Base-by-base conservation (phyloP, 1,284 basidiomycete genomes). In the Stereum hirsutum region DNA sequence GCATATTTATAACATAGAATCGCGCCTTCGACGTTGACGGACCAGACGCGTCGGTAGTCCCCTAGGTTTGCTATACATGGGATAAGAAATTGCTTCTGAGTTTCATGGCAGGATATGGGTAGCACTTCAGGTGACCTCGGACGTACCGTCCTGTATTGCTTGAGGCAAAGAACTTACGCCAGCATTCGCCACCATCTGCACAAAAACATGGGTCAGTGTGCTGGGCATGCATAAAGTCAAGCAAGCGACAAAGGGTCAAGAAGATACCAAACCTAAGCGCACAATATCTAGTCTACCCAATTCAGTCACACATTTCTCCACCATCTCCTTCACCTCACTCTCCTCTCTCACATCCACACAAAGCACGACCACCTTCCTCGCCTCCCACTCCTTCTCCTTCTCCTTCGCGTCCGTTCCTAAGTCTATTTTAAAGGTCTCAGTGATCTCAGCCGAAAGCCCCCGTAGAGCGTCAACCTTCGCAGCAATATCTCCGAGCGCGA, bases 261-360 rank as follows among this genome's bases (percentile, higher is more conserved):
- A 6, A 32, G 32, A 8, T 10, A 8, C n/a, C 15, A 15, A 11
- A 17, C 10, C 10, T 24, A 6, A 17, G 14, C 61, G 43, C 44
- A 68, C 65, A 38, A 68, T 59, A 42, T 67, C 59, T 10, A 69
- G 49, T 11, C 56, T 50, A 1, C 66, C 68, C 23, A 66, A 50
- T 7, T 52, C 39, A 34, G 52, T 34, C 1, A 65, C 62, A 2
- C 52, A 46, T 6, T 45, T 48, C n/a, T 57, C 47, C 3, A 69
- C 51, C 54, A 68, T 57, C 2, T 39, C 51, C 44, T 60, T 55
- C 3, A 70, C 67, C 19, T 65, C 54, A 7, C 56, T 49, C 23
- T 45, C 44, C 7, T 7, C n/a, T 10, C 39, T 14, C 7, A 45
- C 44, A 15, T 45, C 44, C 10, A 20, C 35, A 21, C 12, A 12